phyloP scores from a whole-genome alignment of 1,284 basidiomycete genomes.

The Cutaneotrichosporon sp. region DNA sequence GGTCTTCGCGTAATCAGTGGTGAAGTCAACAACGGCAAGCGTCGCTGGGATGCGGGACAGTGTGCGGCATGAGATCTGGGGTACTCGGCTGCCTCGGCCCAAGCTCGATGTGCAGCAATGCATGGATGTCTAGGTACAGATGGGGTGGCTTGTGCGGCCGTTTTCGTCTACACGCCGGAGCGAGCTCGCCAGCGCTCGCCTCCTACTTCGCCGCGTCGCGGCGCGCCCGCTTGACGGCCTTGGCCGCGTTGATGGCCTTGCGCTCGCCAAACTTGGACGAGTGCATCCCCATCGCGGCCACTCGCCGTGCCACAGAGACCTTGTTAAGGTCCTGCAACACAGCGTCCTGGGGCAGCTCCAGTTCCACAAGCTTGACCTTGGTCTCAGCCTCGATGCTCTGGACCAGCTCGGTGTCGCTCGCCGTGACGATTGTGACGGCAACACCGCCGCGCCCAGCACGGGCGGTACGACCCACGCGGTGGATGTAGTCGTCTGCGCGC shows the following conservation, averaged over 20 bases:
- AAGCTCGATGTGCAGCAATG: too few relatives aligned
- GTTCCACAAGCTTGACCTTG: constrained; percentile 66
- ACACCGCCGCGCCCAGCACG: constrained; percentile 88
- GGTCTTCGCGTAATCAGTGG: too few relatives aligned
- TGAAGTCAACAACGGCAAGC: too few relatives aligned
- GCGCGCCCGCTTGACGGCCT: constrained; percentile 49
- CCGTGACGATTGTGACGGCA: constrained; percentile 92
- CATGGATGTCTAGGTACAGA: too few relatives aligned
- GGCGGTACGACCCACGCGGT: constrained; percentile 76
- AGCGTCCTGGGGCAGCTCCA: constrained; percentile 73
- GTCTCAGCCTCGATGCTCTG: constrained; percentile 75
- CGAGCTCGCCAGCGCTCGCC: too few relatives aligned
- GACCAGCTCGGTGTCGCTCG: constrained; percentile 84
- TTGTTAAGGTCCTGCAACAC: constrained; percentile 84
- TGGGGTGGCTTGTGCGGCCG: too few relatives aligned
- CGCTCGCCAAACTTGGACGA: constrained; percentile 88
- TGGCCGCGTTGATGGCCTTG: constrained; percentile 59
- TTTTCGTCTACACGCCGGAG: too few relatives aligned
- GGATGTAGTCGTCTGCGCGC: constrained; percentile 61
- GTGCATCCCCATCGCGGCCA: constrained; percentile 93
- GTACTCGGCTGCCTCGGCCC: too few relatives aligned
- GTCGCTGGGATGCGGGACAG: too few relatives aligned
- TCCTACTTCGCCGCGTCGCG: constrained; percentile 4
- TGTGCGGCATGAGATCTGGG: too few relatives aligned
- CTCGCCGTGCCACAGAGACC: constrained; percentile 87